Base-by-base conservation (phyloP, 78 protist genomes). In the Cavenderia fasciculata region DNA sequence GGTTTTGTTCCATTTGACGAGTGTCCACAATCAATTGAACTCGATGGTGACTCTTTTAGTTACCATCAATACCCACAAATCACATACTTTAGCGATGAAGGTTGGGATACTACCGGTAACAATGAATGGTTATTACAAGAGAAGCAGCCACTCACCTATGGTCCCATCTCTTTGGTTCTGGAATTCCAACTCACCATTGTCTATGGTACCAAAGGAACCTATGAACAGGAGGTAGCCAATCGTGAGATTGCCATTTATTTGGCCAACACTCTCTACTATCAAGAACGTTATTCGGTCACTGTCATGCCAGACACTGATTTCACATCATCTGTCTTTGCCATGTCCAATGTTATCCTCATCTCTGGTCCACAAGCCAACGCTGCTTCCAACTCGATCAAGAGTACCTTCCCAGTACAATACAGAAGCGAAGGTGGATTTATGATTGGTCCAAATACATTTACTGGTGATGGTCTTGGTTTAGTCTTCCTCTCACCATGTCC, bases 121-220 rank as follows among this genome's bases (percentile, higher is more conserved):
- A n/a, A n/a, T n/a, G n/a, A 7, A 10, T 85, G 92, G 92, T 25
- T 25, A 18, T 51, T 40, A 10, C 12, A 11, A 4, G 79, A 85
- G 41, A 27, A 78, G 38, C 29, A 33, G 5, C 70, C 92, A 51
- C 18, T 47, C 18, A 69, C 44, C 4, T 69, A 54, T 19, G 92
- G 92, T 18, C 92, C 92, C 11, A 31, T 63, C 43, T 21, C 23
- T 52, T 69, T 69, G 29, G 56, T 85, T 16, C 4, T 85, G 1
- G 40, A 85, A 54, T 46, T 49, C 31, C 92, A 65, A 47, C 4
- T 85, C 0, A 0, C 56, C 5, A 61, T 85, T 40, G 79, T 85
- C 19, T 66, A 70, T 51, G 92, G 92, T 51, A 85, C 79, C 4
- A 69, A 34, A 10, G 79, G 76, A 2, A 36, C n/a, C 21, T 62